Conservation (phyloP, 305 asterid species). For the Fraxinus sp. region DNA sequence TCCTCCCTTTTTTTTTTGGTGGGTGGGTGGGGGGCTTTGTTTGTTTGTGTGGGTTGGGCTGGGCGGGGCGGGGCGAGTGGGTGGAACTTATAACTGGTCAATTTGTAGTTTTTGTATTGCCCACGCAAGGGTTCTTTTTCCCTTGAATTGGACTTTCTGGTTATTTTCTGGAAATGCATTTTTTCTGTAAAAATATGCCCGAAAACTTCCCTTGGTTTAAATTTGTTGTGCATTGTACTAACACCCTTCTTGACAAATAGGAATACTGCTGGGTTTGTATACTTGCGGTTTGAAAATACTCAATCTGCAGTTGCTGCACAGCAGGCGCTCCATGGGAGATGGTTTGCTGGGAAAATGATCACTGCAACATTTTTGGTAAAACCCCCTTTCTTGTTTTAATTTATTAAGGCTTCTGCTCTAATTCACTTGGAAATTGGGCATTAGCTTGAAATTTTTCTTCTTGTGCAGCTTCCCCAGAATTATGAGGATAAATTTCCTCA, state of each 20-base stretch:
- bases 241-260: conserved; percentile 28
- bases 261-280: conserved; percentile 63
- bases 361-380: conserved; percentile 70
- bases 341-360: conserved; percentile 85
- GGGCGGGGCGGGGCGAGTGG: neutral
- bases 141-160: neutral
- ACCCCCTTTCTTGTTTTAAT: neutral
- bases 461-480: conserved; percentile 43
- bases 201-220: neutral
- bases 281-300: conserved; percentile 57
- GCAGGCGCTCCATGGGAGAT: conserved; percentile 69
- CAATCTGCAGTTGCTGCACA: conserved; percentile 61
- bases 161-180: neutral
- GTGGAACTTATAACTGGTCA: neutral
- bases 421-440: neutral
- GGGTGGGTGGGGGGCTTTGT: neutral
- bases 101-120: neutral
- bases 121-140: neutral
- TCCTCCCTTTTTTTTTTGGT: neutral
- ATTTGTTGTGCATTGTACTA: conserved; percentile 4
- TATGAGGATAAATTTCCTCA: conserved; percentile 61
- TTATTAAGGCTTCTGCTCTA: neutral
- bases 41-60: neutral
- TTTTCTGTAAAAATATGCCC: neutral
- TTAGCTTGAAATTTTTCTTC: neutral